phyloP scores from a whole-genome alignment of 768 basidiomycete species.

The Boletellus sp. region DNA sequence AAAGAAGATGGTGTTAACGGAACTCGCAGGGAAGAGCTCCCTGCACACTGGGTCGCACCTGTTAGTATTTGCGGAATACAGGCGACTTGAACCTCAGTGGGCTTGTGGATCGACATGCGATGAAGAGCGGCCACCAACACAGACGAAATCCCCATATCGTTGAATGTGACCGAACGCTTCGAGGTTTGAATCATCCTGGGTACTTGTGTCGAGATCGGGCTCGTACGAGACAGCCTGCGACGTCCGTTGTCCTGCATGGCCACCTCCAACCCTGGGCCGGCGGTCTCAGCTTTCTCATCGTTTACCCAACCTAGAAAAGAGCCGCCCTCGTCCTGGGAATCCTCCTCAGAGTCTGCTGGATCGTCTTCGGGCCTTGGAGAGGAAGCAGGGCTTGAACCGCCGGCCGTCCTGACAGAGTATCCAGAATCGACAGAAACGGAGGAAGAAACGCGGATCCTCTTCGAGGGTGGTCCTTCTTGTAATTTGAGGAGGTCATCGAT shows the following conservation, averaged over 20 bases:
- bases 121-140: slow-evolving; percentile 61
- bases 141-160: slow-evolving; percentile 55
- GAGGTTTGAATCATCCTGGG: slow-evolving; percentile 4
- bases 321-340: slow-evolving; percentile 8
- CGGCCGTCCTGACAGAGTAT: neutral
- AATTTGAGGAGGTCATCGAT: slow-evolving; percentile 46
- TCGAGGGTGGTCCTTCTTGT: slow-evolving; percentile 41
- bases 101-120: slow-evolving; percentile 79
- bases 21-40: neutral
- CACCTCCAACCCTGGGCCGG: neutral
- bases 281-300: neutral
- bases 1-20: neutral
- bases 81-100: slow-evolving; percentile 85
- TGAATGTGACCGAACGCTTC: slow-evolving; percentile 37
- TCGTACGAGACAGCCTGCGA: slow-evolving; percentile 21
- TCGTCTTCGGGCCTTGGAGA: slow-evolving; percentile 6
- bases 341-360: slow-evolving; percentile 22
- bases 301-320: slow-evolving; percentile 6
- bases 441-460: slow-evolving; percentile 29
- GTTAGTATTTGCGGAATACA: slow-evolving; percentile 85
- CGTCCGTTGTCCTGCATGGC: slow-evolving; percentile 15
- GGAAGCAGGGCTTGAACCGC: slow-evolving; percentile 4
- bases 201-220: slow-evolving; percentile 11
- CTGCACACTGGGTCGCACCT: slow-evolving; percentile 41
- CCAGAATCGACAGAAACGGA: neutral